A percentile compares a stretch with the other conserved stretches of the same genome.
Conservation (phyloP, 495 filamentous ascomycete species). For the Letharia lupina region DNA sequence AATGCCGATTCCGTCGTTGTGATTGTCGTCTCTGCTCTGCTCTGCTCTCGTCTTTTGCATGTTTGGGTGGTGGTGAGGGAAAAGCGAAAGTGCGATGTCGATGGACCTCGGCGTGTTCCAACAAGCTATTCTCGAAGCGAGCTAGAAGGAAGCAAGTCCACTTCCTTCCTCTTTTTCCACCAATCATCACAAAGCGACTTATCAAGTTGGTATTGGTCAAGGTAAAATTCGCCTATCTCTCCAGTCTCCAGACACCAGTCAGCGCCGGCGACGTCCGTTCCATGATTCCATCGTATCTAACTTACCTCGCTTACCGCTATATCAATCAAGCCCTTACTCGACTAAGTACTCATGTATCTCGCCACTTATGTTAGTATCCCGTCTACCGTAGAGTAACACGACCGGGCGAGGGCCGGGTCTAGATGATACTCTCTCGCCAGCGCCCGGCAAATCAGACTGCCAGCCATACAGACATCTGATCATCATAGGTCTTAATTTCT, state of each 20-base stretch:
- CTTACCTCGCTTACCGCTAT: neutral
- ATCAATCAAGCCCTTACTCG: neutral
- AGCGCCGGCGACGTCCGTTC: neutral
- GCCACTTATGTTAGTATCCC: neutral
- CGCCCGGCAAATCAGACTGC: neutral
- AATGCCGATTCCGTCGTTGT: too few relatives aligned
- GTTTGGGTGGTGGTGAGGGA: neutral
- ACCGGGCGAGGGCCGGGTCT: constrained; percentile 9
- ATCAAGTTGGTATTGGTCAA: neutral
- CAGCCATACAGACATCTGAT: neutral
- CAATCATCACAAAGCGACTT: constrained; percentile 10
- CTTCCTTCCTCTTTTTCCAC: neutral
- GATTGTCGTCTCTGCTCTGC: neutral
- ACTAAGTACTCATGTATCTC: neutral
- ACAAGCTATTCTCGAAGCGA: neutral
- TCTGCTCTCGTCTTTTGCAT: neutral
- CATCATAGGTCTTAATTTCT: neutral
- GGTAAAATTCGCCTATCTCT: constrained; percentile 8
- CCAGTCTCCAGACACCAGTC: neutral
- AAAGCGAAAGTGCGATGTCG: neutral
- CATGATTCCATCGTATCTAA: neutral
- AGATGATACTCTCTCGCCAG: constrained; percentile 8
- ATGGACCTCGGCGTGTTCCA: constrained; percentile 6
- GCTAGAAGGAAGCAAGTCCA: constrained; percentile 4
- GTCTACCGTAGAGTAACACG: neutral